Percentiles rank a stretch among this genome's conserved stretches.
Evolutionary conservation across 352 stramenopile genomes (phyloP).

Genomic region (Globisporangium solare): DNA sequence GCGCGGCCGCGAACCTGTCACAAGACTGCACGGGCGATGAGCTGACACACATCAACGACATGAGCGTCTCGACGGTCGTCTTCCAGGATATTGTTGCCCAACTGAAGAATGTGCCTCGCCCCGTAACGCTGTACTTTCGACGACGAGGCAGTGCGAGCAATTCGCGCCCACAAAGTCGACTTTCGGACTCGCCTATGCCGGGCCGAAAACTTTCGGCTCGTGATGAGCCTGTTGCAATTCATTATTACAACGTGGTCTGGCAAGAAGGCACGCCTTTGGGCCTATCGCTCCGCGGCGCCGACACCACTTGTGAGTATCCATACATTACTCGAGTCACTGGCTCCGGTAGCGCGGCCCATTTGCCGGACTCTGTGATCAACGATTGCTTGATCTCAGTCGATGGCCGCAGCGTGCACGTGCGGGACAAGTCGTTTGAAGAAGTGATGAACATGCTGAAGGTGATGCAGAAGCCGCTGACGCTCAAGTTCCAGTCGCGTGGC

Average conservation of each 20-base stretch:
- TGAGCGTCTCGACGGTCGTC: conserved; percentile 64
- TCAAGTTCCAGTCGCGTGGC: conserved; percentile 72
- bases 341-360: conserved; percentile 72
- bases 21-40: conserved; percentile 80
- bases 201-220: conserved; percentile 27
- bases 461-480: conserved; percentile 81
- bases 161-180: conserved; percentile 13
- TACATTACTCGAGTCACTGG: conserved; percentile 86
- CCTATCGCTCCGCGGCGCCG: conserved; percentile 68
- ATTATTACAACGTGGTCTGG: conserved; percentile 85
- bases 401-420: conserved; percentile 71
- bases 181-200: conserved; percentile 38
- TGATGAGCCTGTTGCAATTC: conserved; percentile 27
- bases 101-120: conserved; percentile 72
- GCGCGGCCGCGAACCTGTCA: conserved; percentile 66
- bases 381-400: conserved; percentile 78
- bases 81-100: conserved; percentile 79
- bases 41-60: conserved; percentile 84
- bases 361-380: conserved; percentile 70
- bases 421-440: conserved; percentile 83
- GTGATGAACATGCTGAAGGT: conserved; percentile 85
- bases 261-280: conserved; percentile 70
- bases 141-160: conserved; percentile 20
- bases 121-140: conserved; percentile 76
- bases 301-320: conserved; percentile 71